A percentile compares a stretch with the other conserved stretches of the same genome.
These are phyloP conservation scores for Pseudogymnoascus sp. DNA, from an alignment of 2,329 filamentous ascomycete genomes.

Conservation along the genomic window DNA sequence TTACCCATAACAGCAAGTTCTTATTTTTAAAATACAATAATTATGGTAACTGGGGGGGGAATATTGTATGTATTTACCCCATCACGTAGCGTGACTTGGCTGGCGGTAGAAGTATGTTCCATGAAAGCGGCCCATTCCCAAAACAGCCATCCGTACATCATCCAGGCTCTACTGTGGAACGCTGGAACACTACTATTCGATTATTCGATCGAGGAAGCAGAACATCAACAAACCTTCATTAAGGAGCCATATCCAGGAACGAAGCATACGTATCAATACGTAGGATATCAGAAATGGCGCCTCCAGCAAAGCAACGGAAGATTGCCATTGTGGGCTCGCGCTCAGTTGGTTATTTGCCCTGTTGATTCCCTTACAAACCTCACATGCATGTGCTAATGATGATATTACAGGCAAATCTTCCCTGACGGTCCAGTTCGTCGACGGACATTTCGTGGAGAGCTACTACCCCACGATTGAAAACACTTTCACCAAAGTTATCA, in stretches of 20 bases:
- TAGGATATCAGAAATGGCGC: slow-evolving; percentile 19
- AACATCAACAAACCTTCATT: slow-evolving; percentile 1
- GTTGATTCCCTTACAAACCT: slow-evolving; percentile 1
- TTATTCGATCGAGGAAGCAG: neutral
- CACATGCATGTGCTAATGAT: neutral
- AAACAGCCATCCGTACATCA: slow-evolving; percentile 4
- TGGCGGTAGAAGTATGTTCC: slow-evolving; percentile 8
- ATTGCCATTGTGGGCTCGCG: slow-evolving; percentile 93
- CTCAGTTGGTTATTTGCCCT: slow-evolving; percentile 69
- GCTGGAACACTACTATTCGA: neutral
- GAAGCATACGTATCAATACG: slow-evolving; percentile 1
- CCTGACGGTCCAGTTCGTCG: slow-evolving; percentile 92
- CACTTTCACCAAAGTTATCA: slow-evolving; percentile 94
- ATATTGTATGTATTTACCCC: neutral
- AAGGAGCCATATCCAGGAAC: slow-evolving; percentile 3
- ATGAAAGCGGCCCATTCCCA: neutral
- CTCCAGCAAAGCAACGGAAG: slow-evolving; percentile 72
- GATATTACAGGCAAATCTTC: slow-evolving; percentile 78
- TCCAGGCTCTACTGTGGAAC: slow-evolving; percentile 4
- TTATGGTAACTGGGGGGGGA: neutral
- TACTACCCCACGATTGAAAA: slow-evolving; percentile 99
- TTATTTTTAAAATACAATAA: neutral
- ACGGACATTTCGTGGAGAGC: slow-evolving; percentile 96
- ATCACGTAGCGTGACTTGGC: neutral
- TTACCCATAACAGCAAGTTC: no score